Evolutionary conservation across 768 basidiomycete genomes (phyloP).

Genomic region (Naganishia onofrii): DNA sequence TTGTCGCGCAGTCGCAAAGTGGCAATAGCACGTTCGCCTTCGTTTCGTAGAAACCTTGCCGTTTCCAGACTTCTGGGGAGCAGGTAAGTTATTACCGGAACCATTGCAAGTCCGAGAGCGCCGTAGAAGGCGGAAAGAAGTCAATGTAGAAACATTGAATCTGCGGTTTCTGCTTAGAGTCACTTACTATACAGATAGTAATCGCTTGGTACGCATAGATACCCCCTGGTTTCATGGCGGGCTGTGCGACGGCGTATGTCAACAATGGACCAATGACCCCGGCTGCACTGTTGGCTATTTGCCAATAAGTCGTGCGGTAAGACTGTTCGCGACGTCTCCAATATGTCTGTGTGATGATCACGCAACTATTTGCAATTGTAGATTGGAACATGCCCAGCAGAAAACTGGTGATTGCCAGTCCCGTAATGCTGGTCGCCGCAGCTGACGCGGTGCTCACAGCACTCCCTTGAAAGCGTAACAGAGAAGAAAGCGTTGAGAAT

Average conservation of each 20-base stretch:
- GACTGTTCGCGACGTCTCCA: slow-evolving; percentile 35
- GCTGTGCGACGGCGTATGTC: slow-evolving; percentile 20
- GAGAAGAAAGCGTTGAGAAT: slow-evolving; percentile 48
- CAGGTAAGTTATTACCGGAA: slow-evolving; percentile 41
- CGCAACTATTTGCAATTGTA: slow-evolving; percentile 58
- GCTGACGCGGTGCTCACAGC: slow-evolving; percentile 52
- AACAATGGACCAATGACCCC: slow-evolving; percentile 38
- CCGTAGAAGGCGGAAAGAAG: slow-evolving; percentile 28
- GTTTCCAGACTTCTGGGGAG: slow-evolving; percentile 46
- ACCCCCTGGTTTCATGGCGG: not conserved
- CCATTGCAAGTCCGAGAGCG: slow-evolving; percentile 37
- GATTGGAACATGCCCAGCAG: slow-evolving; percentile 59
- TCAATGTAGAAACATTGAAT: not conserved
- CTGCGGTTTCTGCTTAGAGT: not conserved
- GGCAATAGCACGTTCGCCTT: slow-evolving; percentile 47
- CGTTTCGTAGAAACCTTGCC: slow-evolving; percentile 44
- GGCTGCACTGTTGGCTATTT: slow-evolving; percentile 39
- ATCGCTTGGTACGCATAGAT: slow-evolving; percentile 42
- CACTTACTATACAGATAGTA: slow-evolving; percentile 41
- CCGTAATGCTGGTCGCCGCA: slow-evolving; percentile 54
- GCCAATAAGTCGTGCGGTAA: slow-evolving; percentile 39
- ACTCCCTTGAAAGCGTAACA: slow-evolving; percentile 45
- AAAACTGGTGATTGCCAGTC: slow-evolving; percentile 55
- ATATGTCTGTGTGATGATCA: slow-evolving; percentile 52
- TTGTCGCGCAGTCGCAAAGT: slow-evolving; percentile 46